Percentiles rank a stretch among this genome's conserved stretches.
Evolutionary conservation across 1,284 basidiomycete genomes (phyloP).

Genomic region (Ustilago bromivora): DNA sequence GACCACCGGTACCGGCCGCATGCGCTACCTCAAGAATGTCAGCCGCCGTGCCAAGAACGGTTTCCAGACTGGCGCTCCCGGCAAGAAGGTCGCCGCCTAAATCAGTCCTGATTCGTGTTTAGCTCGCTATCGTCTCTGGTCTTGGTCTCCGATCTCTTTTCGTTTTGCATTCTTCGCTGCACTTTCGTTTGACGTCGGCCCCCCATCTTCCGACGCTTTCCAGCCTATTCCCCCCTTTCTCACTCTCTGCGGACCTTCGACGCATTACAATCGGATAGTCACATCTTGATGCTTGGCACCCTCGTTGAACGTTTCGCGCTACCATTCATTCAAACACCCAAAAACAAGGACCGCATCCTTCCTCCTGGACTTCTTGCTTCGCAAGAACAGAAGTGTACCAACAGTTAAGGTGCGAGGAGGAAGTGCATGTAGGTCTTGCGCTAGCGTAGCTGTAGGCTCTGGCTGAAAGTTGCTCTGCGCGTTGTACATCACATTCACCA

Average conservation of each 20-base stretch:
- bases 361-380: conserved; percentile 17
- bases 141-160: conserved; percentile 15
- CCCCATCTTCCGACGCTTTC: conserved; percentile 12
- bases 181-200: conserved; percentile 25
- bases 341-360: conserved; percentile 10
- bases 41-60: conserved; percentile 82
- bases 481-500: conserved; percentile 41
- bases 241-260: conserved; percentile 3
- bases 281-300: conserved; percentile 3
- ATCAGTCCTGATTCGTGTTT: conserved; percentile 20
- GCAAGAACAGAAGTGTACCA: conserved; percentile 9
- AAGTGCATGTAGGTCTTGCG: conserved; percentile 37
- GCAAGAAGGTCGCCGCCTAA: conserved; percentile 67
- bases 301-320: background rate
- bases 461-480: conserved; percentile 18
- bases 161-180: conserved; percentile 21
- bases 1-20: conserved; percentile 95
- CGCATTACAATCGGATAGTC: background rate
- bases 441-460: conserved; percentile 8
- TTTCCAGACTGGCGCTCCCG: conserved; percentile 73
- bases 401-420: conserved; percentile 27
- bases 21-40: conserved; percentile 86
- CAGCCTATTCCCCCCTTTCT: conserved; percentile 20
- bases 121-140: conserved; percentile 8
- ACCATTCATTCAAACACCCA: background rate